Conservation (phyloP, 208 protist species). For the Acanthamoeba sp. region DNA sequence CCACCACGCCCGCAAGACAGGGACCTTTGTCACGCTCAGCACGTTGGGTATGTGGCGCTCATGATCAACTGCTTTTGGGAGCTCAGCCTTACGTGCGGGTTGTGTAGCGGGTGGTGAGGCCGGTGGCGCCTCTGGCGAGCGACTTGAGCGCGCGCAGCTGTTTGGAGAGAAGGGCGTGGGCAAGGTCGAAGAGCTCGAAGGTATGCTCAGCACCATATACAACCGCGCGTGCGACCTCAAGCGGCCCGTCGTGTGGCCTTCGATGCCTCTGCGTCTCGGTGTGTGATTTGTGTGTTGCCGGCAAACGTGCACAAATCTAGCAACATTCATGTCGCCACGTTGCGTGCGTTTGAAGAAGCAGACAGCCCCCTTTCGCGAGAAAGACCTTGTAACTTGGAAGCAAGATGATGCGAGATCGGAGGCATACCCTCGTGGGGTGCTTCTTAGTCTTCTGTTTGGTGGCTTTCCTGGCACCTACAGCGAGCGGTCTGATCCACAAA, state of each 20-base stretch:
- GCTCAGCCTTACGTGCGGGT: not conserved
- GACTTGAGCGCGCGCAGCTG: not conserved
- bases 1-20: not conserved
- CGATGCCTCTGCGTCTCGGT: not conserved
- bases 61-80: not conserved
- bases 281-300: not conserved
- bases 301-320: not conserved
- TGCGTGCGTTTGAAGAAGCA: not conserved
- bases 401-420: not conserved
- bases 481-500: slow-evolving; percentile 1
- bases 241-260: slow-evolving; percentile 7
- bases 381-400: no score
- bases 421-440: not conserved
- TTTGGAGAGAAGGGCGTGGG: not conserved
- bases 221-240: slow-evolving; percentile 33
- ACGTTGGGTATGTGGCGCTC: not conserved
- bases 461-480: not conserved
- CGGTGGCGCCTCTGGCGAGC: not conserved
- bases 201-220: not conserved
- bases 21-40: not conserved
- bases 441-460: slow-evolving; percentile 26
- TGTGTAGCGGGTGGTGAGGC: not conserved
- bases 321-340: not conserved
- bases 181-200: not conserved
- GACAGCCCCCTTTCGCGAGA: not conserved